Percentiles rank a stretch among this genome's conserved stretches.
phyloP scores from a whole-genome alignment of 2,329 filamentous ascomycete genomes.

The Cylindrodendrum hubeiense region DNA sequence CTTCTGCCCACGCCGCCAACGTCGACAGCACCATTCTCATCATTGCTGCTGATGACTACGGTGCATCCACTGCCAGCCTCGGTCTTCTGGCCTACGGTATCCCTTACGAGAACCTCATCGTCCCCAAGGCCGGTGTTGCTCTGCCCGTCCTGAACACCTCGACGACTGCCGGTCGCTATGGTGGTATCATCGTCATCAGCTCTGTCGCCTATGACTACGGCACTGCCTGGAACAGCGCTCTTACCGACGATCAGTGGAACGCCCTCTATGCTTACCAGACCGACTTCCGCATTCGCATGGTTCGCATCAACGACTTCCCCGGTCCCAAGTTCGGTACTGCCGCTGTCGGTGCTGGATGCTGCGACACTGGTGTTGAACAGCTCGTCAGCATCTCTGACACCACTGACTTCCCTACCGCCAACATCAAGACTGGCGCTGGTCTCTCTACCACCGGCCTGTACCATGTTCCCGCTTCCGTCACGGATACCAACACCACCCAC shows the following conservation, averaged over 20 bases:
- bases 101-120: conserved; percentile 26
- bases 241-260: conserved; percentile 29
- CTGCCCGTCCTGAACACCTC: conserved; percentile 28
- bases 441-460: conserved; percentile 31
- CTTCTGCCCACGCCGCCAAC: neutral
- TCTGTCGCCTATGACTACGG: conserved; percentile 28
- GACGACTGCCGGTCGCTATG: conserved; percentile 19
- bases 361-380: conserved; percentile 17
- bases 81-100: conserved; percentile 32
- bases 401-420: conserved; percentile 31
- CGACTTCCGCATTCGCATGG: conserved; percentile 27
- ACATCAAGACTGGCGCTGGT: conserved; percentile 24
- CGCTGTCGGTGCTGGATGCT: conserved; percentile 8
- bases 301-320: conserved; percentile 34
- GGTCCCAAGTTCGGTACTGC: conserved; percentile 29
- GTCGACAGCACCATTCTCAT: conserved; percentile 20
- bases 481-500: conserved; percentile 23
- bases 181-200: conserved; percentile 24
- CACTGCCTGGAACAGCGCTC: conserved; percentile 26
- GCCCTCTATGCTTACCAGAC: conserved; percentile 28
- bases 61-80: conserved; percentile 14
- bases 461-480: conserved; percentile 29
- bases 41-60: conserved; percentile 7
- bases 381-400: conserved; percentile 29
- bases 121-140: conserved; percentile 17